Evolutionary conservation across 306 rosid genomes (phyloP).

Genomic region (Cicer judaicum): DNA sequence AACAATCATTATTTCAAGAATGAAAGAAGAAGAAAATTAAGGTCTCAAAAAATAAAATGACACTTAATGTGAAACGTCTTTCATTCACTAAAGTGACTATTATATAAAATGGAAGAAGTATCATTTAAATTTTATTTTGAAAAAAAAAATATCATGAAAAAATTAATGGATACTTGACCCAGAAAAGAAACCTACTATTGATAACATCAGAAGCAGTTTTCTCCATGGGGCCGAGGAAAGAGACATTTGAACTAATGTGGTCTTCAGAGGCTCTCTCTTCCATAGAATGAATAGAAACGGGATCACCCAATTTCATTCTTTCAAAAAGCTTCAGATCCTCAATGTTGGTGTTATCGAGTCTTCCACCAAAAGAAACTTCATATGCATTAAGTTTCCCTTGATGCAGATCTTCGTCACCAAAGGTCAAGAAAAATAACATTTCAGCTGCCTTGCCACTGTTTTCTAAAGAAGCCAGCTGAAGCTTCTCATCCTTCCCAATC

Average conservation of each 20-base stretch:
- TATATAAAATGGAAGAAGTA: background rate
- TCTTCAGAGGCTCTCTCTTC: constrained; percentile 59
- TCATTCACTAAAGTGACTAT: background rate
- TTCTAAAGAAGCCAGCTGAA: constrained; percentile 52
- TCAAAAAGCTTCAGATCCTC: constrained; percentile 55
- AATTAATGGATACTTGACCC: constrained; percentile 26
- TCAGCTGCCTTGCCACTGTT: constrained; percentile 55
- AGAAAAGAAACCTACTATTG: constrained; percentile 66
- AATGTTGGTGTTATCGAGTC: constrained; percentile 45
- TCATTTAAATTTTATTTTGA: constrained; percentile 10
- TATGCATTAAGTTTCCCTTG: constrained; percentile 57
- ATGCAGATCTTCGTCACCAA: constrained; percentile 56
- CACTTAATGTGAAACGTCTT: background rate
- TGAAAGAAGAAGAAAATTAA: background rate
- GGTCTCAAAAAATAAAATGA: background rate
- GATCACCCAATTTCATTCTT: constrained; percentile 64
- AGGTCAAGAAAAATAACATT: constrained; percentile 62
- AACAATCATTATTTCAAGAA: constrained; percentile 2
- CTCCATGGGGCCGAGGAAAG: constrained; percentile 81
- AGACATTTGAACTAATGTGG: constrained; percentile 57
- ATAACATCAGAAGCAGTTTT: constrained; percentile 70
- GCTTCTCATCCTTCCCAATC: constrained; percentile 53
- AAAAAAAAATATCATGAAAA: constrained; percentile 19
- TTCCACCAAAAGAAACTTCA: constrained; percentile 65
- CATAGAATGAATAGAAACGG: constrained; percentile 59